These are phyloP conservation scores for Xylaria intraflava DNA, from an alignment of 495 filamentous ascomycete genomes.

Conservation along the genomic window DNA sequence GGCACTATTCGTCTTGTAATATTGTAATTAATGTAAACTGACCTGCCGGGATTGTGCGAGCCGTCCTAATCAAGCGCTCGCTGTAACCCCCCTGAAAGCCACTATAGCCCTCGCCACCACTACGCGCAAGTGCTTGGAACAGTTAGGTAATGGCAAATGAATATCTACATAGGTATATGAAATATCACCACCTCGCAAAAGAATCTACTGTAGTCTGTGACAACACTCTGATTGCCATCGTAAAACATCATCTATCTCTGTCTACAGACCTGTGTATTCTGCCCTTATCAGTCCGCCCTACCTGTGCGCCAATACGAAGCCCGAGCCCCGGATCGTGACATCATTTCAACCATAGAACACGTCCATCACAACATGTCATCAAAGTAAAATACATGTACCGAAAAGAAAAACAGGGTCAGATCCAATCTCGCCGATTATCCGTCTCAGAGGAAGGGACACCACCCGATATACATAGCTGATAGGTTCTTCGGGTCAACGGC, in stretches of 20 bases:
- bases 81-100: neutral
- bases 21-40: too few relatives aligned
- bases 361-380: too few relatives aligned
- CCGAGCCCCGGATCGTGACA: neutral
- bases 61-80: neutral
- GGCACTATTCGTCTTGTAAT: too few relatives aligned
- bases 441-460: constrained; percentile 81
- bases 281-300: too few relatives aligned
- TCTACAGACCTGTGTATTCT: too few relatives aligned
- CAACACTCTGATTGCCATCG: too few relatives aligned
- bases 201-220: too few relatives aligned
- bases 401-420: neutral
- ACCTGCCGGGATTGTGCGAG: too few relatives aligned
- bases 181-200: too few relatives aligned
- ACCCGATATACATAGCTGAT: constrained; percentile 93
- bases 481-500: constrained; percentile 72
- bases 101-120: neutral
- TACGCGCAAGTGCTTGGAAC: neutral
- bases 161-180: too few relatives aligned
- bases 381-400: neutral
- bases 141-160: neutral
- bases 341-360: neutral
- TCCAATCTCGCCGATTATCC: neutral
- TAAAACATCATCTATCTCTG: too few relatives aligned
- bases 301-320: neutral